phyloP scores from a whole-genome alignment of 805 yeast genomes.

The Candida nitratophila region DNA sequence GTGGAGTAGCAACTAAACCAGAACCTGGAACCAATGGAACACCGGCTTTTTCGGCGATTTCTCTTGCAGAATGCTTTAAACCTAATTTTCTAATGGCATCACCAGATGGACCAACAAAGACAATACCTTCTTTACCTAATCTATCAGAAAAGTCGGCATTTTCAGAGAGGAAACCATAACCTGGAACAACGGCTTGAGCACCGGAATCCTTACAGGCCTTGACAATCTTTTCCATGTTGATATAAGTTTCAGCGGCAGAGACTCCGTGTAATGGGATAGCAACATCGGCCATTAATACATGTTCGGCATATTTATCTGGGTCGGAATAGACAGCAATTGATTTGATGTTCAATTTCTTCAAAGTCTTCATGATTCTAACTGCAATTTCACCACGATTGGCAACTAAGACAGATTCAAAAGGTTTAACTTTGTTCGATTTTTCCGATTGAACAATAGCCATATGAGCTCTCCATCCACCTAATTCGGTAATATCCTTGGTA shows the following conservation, averaged over 20 bases:
- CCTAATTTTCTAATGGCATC: constrained; percentile 89
- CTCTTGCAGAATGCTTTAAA: constrained; percentile 93
- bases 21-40: constrained; percentile 99
- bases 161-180: constrained; percentile 94
- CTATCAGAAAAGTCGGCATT: constrained; percentile 94
- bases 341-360: constrained; percentile 69
- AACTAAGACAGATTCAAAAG: constrained; percentile 79
- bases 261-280: constrained; percentile 74
- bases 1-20: constrained; percentile 62
- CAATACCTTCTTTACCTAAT: constrained; percentile 74
- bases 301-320: constrained; percentile 83
- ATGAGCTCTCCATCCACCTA: constrained; percentile 84
- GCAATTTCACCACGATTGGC: constrained; percentile 99
- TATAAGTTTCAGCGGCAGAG: constrained; percentile 87
- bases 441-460: constrained; percentile 24
- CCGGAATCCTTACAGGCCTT: constrained; percentile 76
- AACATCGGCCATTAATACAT: constrained; percentile 76
- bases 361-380: constrained; percentile 83
- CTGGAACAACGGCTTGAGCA: constrained; percentile 96
- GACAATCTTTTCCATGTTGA: constrained; percentile 77
- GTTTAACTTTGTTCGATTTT: constrained; percentile 33
- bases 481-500: constrained; percentile 72
- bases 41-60: constrained; percentile 82
- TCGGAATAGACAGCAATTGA: constrained; percentile 89
- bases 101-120: constrained; percentile 95